Conservation (phyloP, 202 grass and related monocot genomes). For the Setaria viridis region DNA sequence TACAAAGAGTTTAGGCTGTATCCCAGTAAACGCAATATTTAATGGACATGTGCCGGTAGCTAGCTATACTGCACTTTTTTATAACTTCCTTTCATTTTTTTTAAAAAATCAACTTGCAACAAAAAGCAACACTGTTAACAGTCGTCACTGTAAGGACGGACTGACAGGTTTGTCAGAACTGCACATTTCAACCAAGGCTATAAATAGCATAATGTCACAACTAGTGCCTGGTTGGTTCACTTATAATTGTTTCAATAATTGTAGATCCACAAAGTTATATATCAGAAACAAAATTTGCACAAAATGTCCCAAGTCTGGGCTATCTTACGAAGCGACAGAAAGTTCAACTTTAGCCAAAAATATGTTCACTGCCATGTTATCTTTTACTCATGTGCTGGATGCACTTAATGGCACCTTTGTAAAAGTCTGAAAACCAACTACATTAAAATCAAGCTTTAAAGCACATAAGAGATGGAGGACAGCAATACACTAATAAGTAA, state of each 20-base stretch:
- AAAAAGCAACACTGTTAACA: background rate
- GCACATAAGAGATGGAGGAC: background rate
- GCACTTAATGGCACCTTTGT: background rate
- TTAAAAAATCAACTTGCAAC: constrained; percentile 1
- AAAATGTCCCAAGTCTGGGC: background rate
- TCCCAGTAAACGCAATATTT: background rate
- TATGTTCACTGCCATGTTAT: background rate
- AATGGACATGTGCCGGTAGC: background rate
- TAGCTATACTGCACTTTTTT: background rate
- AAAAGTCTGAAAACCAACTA: background rate
- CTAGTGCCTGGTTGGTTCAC: background rate
- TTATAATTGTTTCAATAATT: background rate
- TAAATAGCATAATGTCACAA: background rate
- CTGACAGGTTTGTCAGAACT: background rate
- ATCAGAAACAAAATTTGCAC: background rate
- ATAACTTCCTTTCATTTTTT: background rate
- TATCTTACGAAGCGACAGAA: background rate
- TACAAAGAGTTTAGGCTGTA: background rate
- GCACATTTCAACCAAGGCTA: background rate
- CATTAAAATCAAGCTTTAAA: background rate
- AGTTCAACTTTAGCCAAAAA: background rate
- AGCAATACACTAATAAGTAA: background rate
- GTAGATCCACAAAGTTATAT: background rate
- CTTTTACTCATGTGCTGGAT: background rate
- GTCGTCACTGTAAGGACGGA: background rate